Evolutionary conservation across 768 basidiomycete species (phyloP).

Genomic region (Lactarius pseudohatsudake): DNA sequence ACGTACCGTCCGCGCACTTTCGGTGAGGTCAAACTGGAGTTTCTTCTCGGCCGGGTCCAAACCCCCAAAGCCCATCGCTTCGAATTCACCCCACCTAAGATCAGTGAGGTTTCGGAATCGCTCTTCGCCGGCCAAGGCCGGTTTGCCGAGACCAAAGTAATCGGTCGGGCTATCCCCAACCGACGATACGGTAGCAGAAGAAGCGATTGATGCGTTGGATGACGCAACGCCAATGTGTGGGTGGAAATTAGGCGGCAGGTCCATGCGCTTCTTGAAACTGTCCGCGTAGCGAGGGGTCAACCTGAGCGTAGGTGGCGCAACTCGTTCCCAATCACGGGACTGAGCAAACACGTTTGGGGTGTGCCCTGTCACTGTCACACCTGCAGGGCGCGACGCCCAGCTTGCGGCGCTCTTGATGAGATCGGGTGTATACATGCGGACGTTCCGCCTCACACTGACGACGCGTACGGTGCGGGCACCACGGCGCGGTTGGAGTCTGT

Average conservation of each 20-base stretch:
- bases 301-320: conserved; percentile 61
- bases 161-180: conserved; percentile 28
- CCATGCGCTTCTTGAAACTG: conserved; percentile 73
- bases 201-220: conserved; percentile 36
- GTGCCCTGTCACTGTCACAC: conserved; percentile 32
- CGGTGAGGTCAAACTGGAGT: conserved; percentile 90
- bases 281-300: conserved; percentile 71
- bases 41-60: conserved; percentile 58
- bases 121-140: conserved; percentile 51
- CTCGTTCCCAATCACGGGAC: conserved; percentile 77
- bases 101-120: conserved; percentile 81
- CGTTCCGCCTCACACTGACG: conserved; percentile 73
- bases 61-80: conserved; percentile 74
- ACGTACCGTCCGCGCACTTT: conserved; percentile 72
- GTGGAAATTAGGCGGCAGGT: conserved; percentile 58
- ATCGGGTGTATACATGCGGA: conserved; percentile 85
- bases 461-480: conserved; percentile 79
- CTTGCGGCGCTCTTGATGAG: conserved; percentile 64
- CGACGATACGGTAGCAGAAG: conserved; percentile 31
- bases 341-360: conserved; percentile 48
- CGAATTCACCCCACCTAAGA: conserved; percentile 90
- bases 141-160: conserved; percentile 35
- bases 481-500: conserved; percentile 62
- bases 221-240: conserved; percentile 43
- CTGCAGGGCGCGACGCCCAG: conserved; percentile 45